Conservation (phyloP, 2,329 filamentous ascomycete species). For the Fusarium sp. region DNA sequence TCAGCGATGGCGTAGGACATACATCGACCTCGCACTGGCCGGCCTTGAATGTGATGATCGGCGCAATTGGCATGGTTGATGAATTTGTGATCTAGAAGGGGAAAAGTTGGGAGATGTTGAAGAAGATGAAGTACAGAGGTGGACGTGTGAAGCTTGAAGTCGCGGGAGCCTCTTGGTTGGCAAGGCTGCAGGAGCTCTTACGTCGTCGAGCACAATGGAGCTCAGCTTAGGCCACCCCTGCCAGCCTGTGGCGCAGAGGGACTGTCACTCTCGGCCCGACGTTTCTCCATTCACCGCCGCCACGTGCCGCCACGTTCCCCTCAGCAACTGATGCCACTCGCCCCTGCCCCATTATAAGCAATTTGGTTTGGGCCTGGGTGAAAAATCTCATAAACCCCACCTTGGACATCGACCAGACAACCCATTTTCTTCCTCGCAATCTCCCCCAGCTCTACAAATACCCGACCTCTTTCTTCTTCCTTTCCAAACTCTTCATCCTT, state of each 20-base stretch:
- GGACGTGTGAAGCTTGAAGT: conserved; percentile 12
- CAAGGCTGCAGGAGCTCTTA: conserved; percentile 56
- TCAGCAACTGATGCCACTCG: conserved; percentile 34
- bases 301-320: conserved; percentile 40
- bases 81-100: conserved; percentile 3
- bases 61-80: conserved; percentile 79
- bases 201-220: conserved; percentile 51
- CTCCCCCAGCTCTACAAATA: conserved; percentile 47
- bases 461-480: conserved; percentile 42
- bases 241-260: conserved; percentile 8
- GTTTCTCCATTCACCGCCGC: conserved; percentile 33
- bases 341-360: conserved; percentile 42
- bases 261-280: conserved; percentile 19
- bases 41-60: conserved; percentile 96
- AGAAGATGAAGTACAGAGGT: conserved; percentile 13
- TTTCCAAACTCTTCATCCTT: conserved; percentile 45
- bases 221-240: conserved; percentile 21
- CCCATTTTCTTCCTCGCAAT: conserved; percentile 49
- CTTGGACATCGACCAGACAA: conserved; percentile 54
- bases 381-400: conserved; percentile 59
- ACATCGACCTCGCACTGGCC: conserved; percentile 89
- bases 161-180: conserved; percentile 22
- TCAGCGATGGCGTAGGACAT: conserved; percentile 49
- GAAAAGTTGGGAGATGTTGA: conserved; percentile 17
- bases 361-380: conserved; percentile 37